phyloP scores from a whole-genome alignment of 306 rosid species.

The Cucumis hystrix region DNA sequence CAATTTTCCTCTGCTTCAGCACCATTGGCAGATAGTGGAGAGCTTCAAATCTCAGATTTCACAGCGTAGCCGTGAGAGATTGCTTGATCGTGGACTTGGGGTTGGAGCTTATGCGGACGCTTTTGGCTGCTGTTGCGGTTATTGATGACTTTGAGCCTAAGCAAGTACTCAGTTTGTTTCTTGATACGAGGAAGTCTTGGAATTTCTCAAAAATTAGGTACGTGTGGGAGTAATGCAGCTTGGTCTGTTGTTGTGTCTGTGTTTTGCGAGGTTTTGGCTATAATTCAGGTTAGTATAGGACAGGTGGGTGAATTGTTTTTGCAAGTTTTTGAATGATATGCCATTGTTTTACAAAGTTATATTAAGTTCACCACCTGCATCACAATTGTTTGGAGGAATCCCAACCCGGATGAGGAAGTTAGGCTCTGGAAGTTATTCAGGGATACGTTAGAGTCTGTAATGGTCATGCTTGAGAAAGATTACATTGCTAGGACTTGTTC shows the following conservation, averaged over 20 bases:
- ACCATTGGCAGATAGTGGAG: constrained; percentile 97
- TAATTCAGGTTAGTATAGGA: constrained; percentile 82
- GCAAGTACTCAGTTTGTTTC: constrained; percentile 51
- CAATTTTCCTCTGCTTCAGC: constrained; percentile 78
- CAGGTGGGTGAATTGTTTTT: constrained; percentile 90
- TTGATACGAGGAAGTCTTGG: constrained; percentile 80
- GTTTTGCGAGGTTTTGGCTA: constrained; percentile 67
- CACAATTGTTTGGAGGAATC: constrained; percentile 94
- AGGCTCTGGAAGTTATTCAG: constrained; percentile 87
- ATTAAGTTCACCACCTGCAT: constrained; percentile 65
- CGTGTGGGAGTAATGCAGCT: constrained; percentile 28
- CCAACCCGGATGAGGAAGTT: constrained; percentile 88
- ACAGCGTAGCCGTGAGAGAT: constrained; percentile 74
- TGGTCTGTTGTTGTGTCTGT: constrained; percentile 49
- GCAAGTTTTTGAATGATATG: constrained; percentile 81
- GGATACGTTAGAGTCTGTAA: constrained; percentile 54
- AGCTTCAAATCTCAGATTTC: constrained; percentile 90
- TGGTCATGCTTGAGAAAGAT: constrained; percentile 58
- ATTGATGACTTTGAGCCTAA: constrained; percentile 68
- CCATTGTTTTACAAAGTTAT: constrained; percentile 79
- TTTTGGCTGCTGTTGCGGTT: constrained; percentile 64
- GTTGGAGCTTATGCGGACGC: constrained; percentile 67
- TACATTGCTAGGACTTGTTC: constrained; percentile 60
- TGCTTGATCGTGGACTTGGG: constrained; percentile 55
- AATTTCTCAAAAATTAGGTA: constrained; percentile 38